Base-by-base conservation (phyloP, 805 yeast genomes). In the Maudiozyma turicensis region DNA sequence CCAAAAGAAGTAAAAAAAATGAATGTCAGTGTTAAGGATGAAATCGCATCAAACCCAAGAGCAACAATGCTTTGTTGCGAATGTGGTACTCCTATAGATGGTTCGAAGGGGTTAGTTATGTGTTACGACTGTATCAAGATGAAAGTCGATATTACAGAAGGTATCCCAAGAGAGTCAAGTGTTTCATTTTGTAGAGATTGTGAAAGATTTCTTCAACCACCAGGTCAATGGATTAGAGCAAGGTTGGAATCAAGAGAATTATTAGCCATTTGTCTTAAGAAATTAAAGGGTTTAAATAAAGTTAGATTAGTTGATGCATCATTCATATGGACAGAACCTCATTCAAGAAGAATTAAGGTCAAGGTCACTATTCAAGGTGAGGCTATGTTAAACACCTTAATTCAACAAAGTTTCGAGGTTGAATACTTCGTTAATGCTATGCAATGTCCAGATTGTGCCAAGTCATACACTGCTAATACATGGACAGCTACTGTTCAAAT, bases 361-460 rank as follows among this genome's bases (percentile, higher is more conserved):
- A 89, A 90, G 63, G 70, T 93, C 47, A 88, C 97, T 0, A 95
- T 93, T 30, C 98, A 91, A 68, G 97, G 97, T 54, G 99, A 93
- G 65, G 97, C 96, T 14, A 82, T 89, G 80, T 74, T 82, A 33
- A 88, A 88, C 62, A 86, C 96, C 20, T 83, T 90, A 53, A 80
- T 93, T 29, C 97, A 95, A 64, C 99, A 93, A 70, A 78, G 85
- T 29, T 89, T 91, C 64, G 96, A 87, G 67, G 97, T 90, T 11
- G 98, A 91, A 64, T 93, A 83, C 64, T 80, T 86, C n/a, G 99
- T 91, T 48, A 74, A 85, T 52, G 95, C 98, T 13, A 86, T 86
- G 86, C 99, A 93, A 74, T 93, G 99, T 75, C 84, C 96, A 3
- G 98, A 91, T 70, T 93, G 99, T 80, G 98, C 98, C 48, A 89